phyloP scores from a whole-genome alignment of 768 basidiomycete species.

The Lenzites betulinus region DNA sequence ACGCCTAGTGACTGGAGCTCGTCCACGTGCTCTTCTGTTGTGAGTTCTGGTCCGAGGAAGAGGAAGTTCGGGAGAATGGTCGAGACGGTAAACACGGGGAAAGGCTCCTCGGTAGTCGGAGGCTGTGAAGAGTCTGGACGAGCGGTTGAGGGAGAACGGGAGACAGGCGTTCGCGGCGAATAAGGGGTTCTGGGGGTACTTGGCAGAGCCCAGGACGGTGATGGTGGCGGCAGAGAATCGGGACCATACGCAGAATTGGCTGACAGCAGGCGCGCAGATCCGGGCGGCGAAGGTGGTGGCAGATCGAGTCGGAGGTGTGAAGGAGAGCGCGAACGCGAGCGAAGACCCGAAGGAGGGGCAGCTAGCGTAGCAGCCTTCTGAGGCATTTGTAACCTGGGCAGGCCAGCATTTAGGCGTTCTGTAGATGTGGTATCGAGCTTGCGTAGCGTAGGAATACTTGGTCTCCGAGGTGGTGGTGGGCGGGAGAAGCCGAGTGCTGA shows the following conservation, averaged over 20 bases:
- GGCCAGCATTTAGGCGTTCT: slow-evolving; percentile 48
- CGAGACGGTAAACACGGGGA: slow-evolving; percentile 77
- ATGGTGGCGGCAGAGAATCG: slow-evolving; percentile 35
- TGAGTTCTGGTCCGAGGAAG: slow-evolving; percentile 88
- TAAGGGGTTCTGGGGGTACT: slow-evolving; percentile 43
- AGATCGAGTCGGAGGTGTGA: slow-evolving; percentile 58
- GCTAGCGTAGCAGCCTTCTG: slow-evolving; percentile 59
- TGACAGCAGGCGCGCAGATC: slow-evolving; percentile 48
- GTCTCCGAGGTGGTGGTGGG: slow-evolving; percentile 54
- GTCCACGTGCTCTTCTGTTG: slow-evolving; percentile 69
- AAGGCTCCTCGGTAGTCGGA: slow-evolving; percentile 54
- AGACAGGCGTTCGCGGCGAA: slow-evolving; percentile 40
- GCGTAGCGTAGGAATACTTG: slow-evolving; percentile 64
- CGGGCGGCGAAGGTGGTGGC: slow-evolving; percentile 63
- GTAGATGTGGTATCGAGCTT: slow-evolving; percentile 62
- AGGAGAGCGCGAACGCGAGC: slow-evolving; percentile 47
- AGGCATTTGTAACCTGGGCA: slow-evolving; percentile 62
- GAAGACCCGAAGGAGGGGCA: slow-evolving; percentile 34
- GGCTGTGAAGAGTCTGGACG: slow-evolving; percentile 63
- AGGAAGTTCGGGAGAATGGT: slow-evolving; percentile 91
- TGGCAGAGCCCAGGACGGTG: slow-evolving; percentile 29
- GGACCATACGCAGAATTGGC: slow-evolving; percentile 29
- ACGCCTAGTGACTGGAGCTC: slow-evolving; percentile 77
- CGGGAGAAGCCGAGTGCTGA: slow-evolving; percentile 58
- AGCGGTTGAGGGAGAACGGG: slow-evolving; percentile 65